These are phyloP conservation scores for Penicillium antarcticum DNA, from an alignment of 495 filamentous ascomycete species.

Conservation along the genomic window DNA sequence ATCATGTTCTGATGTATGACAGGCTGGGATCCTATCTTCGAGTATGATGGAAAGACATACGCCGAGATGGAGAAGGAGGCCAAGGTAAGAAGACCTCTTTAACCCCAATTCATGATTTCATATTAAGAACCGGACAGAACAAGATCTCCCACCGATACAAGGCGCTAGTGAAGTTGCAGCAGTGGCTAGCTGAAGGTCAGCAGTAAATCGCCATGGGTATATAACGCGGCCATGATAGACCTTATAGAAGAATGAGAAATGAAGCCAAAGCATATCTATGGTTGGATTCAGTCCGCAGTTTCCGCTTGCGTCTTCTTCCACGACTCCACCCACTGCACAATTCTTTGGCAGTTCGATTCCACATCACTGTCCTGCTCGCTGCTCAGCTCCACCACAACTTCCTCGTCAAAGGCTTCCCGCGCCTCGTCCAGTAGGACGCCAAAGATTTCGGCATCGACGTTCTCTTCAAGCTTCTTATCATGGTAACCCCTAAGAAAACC, in stretches of 20 bases:
- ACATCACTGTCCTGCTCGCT: constrained; percentile 81
- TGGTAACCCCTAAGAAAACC: constrained; percentile 59
- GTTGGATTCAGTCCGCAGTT: constrained; percentile 14
- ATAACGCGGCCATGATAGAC: constrained; percentile 8
- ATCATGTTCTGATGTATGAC: not conserved
- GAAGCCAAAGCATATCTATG: constrained; percentile 3
- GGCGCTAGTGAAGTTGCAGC: constrained; percentile 79
- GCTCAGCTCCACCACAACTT: constrained; percentile 84
- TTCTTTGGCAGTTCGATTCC: constrained; percentile 80
- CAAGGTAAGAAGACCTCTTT: constrained; percentile 49
- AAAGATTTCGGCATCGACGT: constrained; percentile 97
- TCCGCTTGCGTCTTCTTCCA: constrained; percentile 66
- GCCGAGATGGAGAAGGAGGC: constrained; percentile 92
- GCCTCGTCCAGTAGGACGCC: constrained; percentile 91
- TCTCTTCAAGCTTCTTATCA: constrained; percentile 89
- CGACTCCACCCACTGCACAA: constrained; percentile 73
- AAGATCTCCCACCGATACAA: constrained; percentile 84
- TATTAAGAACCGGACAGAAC: constrained; percentile 52
- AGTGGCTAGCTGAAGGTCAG: constrained; percentile 66
- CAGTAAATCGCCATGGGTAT: constrained; percentile 18
- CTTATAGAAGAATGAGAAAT: constrained; percentile 5
- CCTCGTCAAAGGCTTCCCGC: constrained; percentile 77
- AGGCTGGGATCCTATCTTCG: constrained; percentile 97
- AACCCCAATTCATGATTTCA: not conserved
- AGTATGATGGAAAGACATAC: constrained; percentile 86